These are phyloP conservation scores for Ambrosiella beaveri DNA, from an alignment of 2,329 filamentous ascomycete species.

Conservation along the genomic window DNA sequence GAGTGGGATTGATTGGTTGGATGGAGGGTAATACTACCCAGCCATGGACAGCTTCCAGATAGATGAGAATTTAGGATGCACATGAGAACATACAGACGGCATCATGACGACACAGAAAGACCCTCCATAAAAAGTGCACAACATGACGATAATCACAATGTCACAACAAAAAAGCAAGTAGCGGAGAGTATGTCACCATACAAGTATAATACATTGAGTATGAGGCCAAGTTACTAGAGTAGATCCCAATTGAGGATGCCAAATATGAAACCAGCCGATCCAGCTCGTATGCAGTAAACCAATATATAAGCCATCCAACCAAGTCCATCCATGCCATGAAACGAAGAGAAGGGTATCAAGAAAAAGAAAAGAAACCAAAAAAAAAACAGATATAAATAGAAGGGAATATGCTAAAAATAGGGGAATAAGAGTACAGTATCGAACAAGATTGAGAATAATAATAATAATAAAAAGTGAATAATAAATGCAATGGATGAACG, in stretches of 20 bases:
- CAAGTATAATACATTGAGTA: no score
- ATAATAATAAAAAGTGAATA: background rate
- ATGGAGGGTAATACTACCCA: background rate
- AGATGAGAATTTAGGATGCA: background rate
- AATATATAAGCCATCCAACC: background rate
- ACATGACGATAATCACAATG: no score
- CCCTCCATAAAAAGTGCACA: background rate
- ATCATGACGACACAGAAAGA: background rate
- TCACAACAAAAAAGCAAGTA: no score
- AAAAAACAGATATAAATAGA: background rate
- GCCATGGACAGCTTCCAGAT: background rate
- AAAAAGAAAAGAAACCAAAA: slow-evolving; percentile 3
- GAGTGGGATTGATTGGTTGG: background rate
- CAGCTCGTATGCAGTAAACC: background rate
- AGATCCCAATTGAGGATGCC: no score
- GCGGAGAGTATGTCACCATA: background rate
- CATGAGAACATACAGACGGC: background rate
- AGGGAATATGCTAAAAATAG: background rate
- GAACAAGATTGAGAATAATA: background rate
- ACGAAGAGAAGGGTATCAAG: background rate
- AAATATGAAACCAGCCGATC: background rate
- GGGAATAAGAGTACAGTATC: background rate
- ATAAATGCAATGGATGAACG: slow-evolving; percentile 5
- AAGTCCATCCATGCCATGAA: background rate
- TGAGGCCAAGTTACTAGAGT: no score